Evolutionary conservation across 2,329 filamentous ascomycete genomes (phyloP).

Genomic region (Ophiostoma ulmi): DNA sequence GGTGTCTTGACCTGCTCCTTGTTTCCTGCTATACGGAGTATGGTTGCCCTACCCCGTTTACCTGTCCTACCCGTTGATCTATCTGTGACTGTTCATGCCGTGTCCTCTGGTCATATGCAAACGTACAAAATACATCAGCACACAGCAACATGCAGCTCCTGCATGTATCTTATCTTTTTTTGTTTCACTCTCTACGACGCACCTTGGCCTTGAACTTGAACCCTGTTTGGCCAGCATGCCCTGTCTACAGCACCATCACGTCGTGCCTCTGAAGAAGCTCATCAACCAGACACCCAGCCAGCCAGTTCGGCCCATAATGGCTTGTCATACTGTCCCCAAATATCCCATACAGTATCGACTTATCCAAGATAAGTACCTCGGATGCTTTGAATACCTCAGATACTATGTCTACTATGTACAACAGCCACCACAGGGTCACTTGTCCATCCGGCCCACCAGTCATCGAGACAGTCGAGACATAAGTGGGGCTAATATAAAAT

Average conservation of each 20-base stretch:
- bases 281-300: no score
- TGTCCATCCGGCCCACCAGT: not conserved
- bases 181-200: not conserved
- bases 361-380: no score
- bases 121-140: not conserved
- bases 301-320: no score
- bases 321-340: no score
- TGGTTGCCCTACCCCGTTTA: not conserved
- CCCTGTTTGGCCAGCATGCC: not conserved
- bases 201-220: not conserved
- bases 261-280: not conserved
- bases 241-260: not conserved
- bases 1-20: not conserved
- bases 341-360: no score
- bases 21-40: not conserved
- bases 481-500: not conserved
- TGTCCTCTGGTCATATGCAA: conserved; percentile 5
- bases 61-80: not conserved
- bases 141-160: conserved; percentile 3
- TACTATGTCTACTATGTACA: not conserved
- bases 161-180: not conserved
- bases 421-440: not conserved
- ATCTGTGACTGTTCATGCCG: conserved; percentile 10
- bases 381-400: no score
- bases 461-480: not conserved